These are phyloP conservation scores for Coprinopsis sp. DNA, from an alignment of 768 basidiomycete genomes.

Conservation along the genomic window DNA sequence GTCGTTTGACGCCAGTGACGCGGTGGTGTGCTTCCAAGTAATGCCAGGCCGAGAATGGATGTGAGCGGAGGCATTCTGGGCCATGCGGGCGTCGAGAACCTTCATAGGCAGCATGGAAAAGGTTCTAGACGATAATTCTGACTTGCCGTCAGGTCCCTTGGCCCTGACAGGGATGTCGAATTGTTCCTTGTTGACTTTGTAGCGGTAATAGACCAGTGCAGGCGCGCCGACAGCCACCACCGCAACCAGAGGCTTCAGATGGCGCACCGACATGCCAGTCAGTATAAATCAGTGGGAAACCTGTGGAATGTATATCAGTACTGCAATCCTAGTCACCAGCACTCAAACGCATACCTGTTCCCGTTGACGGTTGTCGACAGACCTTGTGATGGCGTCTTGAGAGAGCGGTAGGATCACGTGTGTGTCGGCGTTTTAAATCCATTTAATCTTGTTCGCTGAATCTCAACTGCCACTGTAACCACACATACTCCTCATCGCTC, in stretches of 20 bases:
- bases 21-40: constrained; percentile 74
- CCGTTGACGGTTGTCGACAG: too few species aligned
- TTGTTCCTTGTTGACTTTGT: constrained; percentile 39
- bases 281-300: too few species aligned
- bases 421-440: too few species aligned
- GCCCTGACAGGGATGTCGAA: constrained; percentile 58
- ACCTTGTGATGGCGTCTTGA: too few species aligned
- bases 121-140: constrained; percentile 46
- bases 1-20: constrained; percentile 77
- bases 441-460: too few species aligned
- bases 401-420: too few species aligned
- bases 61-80: constrained; percentile 45
- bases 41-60: constrained; percentile 46
- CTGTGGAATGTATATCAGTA: too few species aligned
- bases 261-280: constrained; percentile 53
- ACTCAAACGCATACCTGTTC: too few species aligned
- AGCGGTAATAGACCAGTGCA: constrained; percentile 54
- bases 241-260: constrained; percentile 64
- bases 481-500: too few species aligned
- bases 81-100: constrained; percentile 53
- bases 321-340: too few species aligned
- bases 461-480: too few species aligned
- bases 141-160: constrained; percentile 55
- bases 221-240: constrained; percentile 53
- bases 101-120: constrained; percentile 54